phyloP scores from a whole-genome alignment of 140 eudicot species.

The Senecio squalidus region DNA sequence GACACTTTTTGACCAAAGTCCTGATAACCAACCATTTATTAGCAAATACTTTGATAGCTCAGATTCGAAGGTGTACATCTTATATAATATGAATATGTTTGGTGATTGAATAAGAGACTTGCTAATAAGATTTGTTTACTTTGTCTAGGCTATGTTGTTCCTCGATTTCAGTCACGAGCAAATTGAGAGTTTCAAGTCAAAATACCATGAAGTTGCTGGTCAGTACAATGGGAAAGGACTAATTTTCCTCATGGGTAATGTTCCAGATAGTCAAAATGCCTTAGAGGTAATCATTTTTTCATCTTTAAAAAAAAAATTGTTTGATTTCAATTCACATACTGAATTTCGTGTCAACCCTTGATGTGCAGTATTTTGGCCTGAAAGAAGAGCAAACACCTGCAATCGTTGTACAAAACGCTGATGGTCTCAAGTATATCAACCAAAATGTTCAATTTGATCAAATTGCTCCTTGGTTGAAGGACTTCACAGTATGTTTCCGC shows the following conservation, averaged over 20 bases:
- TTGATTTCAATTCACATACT: not conserved
- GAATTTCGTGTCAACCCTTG: not conserved
- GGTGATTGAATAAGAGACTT: not conserved
- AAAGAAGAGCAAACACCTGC: slow-evolving; percentile 1
- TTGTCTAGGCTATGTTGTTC: slow-evolving; percentile 38
- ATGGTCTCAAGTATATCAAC: slow-evolving; percentile 8
- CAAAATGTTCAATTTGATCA: slow-evolving; percentile 25
- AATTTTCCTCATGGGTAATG: slow-evolving; percentile 48
- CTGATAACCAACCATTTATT: slow-evolving; percentile 37
- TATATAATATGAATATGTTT: not conserved
- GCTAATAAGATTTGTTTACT: not conserved
- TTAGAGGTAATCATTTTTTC: slow-evolving; percentile 33
- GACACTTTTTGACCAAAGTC: slow-evolving; percentile 44
- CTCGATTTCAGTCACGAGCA: slow-evolving; percentile 34
- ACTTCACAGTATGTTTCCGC: slow-evolving; percentile 25
- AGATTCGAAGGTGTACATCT: slow-evolving; percentile 42
- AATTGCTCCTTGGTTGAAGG: slow-evolving; percentile 43
- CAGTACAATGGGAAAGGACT: slow-evolving; percentile 53
- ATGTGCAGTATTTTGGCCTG: slow-evolving; percentile 48
- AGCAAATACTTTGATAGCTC: slow-evolving; percentile 39
- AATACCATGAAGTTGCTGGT: slow-evolving; percentile 40
- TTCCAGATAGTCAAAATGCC: slow-evolving; percentile 35
- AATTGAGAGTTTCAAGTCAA: slow-evolving; percentile 31
- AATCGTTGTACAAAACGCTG: not conserved
- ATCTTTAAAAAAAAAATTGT: not conserved